phyloP scores from a whole-genome alignment of 495 filamentous ascomycete genomes.

The Aspergillus nidulans region DNA sequence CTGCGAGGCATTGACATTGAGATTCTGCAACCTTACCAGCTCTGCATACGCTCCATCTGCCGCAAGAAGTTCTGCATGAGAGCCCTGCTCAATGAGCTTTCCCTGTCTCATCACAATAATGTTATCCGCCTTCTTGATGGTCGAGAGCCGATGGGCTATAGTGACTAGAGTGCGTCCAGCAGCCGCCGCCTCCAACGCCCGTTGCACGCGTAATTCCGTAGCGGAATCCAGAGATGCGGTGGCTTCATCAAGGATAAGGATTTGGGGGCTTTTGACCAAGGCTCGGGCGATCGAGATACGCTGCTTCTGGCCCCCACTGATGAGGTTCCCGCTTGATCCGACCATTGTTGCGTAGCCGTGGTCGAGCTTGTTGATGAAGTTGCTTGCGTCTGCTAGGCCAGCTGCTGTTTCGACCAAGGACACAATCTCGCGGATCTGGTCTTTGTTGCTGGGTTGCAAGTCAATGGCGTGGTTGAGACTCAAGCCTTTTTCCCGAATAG shows the following conservation, averaged over 20 bases:
- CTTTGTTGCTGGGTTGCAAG: not conserved
- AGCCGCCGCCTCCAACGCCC: conserved; percentile 47
- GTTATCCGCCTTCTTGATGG: conserved; percentile 38
- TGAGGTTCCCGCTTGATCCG: conserved; percentile 48
- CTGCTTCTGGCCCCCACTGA: conserved; percentile 61
- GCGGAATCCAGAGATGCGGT: conserved; percentile 51
- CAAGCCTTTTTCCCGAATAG: conserved; percentile 25
- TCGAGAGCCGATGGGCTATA: conserved; percentile 49
- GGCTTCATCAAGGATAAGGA: conserved; percentile 51
- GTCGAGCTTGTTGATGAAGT: conserved; percentile 44
- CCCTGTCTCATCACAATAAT: conserved; percentile 32
- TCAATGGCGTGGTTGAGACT: conserved; percentile 6
- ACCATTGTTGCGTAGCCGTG: conserved; percentile 46
- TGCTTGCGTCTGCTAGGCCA: conserved; percentile 30
- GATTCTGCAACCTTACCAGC: conserved; percentile 16
- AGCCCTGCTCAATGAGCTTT: conserved; percentile 29
- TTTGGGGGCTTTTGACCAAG: conserved; percentile 50
- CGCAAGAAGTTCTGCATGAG: conserved; percentile 35
- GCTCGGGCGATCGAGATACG: conserved; percentile 61
- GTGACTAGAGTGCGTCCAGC: conserved; percentile 35
- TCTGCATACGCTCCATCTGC: conserved; percentile 9
- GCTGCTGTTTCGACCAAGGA: conserved; percentile 35
- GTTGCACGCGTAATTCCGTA: conserved; percentile 69
- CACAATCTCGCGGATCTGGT: conserved; percentile 32
- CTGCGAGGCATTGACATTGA: conserved; percentile 7